A percentile compares a stretch with the other conserved stretches of the same genome.
Evolutionary conservation across 192 early-diverging fungal genomes (phyloP).

Genomic region (Coemansia furcata): DNA sequence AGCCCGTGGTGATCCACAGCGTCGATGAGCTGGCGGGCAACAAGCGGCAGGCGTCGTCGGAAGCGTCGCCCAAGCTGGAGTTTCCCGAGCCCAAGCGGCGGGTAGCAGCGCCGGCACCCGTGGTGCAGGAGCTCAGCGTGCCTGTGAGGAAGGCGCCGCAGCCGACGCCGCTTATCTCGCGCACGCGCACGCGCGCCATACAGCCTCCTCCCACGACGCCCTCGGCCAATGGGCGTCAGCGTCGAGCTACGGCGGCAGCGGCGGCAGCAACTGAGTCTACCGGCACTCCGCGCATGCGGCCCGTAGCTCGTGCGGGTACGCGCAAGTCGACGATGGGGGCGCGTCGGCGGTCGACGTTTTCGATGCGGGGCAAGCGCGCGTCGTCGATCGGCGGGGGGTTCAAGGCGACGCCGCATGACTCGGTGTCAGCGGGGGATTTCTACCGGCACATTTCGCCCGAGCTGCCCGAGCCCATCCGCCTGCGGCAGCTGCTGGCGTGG

Average conservation of each 20-base stretch:
- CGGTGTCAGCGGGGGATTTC: slow-evolving; percentile 57
- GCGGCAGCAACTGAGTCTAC: not conserved
- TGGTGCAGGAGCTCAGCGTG: slow-evolving; percentile 38
- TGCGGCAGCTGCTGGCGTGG: slow-evolving; percentile 71
- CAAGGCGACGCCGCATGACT: slow-evolving; percentile 60
- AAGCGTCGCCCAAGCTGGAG: slow-evolving; percentile 5
- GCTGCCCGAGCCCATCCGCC: slow-evolving; percentile 60
- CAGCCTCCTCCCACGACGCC: not conserved
- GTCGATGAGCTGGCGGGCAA: not conserved
- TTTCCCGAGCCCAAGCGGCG: slow-evolving; percentile 43
- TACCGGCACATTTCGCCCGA: slow-evolving; percentile 69
- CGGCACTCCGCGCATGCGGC: not conserved
- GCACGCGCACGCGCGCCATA: slow-evolving; percentile 27
- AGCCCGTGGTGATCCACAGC: not conserved
- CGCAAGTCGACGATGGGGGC: slow-evolving; percentile 39
- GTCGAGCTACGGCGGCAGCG: not conserved
- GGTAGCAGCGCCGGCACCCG: not conserved
- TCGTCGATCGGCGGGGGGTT: slow-evolving; percentile 59
- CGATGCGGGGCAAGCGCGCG: slow-evolving; percentile 57
- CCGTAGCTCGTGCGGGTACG: not conserved
- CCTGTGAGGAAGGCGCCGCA: slow-evolving; percentile 28
- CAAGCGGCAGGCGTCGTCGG: not conserved
- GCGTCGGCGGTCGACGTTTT: slow-evolving; percentile 56
- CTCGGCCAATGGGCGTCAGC: not conserved
- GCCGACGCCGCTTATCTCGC: slow-evolving; percentile 45